A percentile compares a stretch with the other conserved stretches of the same genome.
Conservation (phyloP, 495 filamentous ascomycete species). For the Xylaria grammica region DNA sequence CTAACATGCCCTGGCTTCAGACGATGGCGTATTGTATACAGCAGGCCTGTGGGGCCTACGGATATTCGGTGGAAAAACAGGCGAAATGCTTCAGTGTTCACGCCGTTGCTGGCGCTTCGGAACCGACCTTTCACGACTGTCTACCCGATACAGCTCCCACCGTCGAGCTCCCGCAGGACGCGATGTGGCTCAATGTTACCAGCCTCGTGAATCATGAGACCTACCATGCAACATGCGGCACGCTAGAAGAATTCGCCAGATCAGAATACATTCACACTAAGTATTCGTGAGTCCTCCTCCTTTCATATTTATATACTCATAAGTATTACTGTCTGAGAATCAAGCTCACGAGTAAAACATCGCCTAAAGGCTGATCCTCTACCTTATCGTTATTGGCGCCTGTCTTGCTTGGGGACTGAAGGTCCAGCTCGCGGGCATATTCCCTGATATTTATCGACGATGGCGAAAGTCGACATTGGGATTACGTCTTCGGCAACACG, state of each 20-base stretch:
- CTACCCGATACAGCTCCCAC: slow-evolving; percentile 3
- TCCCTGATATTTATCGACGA: not conserved
- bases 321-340: not conserved
- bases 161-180: not conserved
- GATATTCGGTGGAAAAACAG: slow-evolving; percentile 8
- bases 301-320: not conserved
- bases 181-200: slow-evolving; percentile 16
- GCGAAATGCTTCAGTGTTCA: slow-evolving; percentile 8
- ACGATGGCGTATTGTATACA: slow-evolving; percentile 21
- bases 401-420: slow-evolving; percentile 13
- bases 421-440: slow-evolving; percentile 8
- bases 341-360: not conserved
- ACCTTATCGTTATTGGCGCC: slow-evolving; percentile 10
- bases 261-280: slow-evolving; percentile 13
- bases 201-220: slow-evolving; percentile 11
- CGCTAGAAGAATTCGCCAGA: slow-evolving; percentile 7
- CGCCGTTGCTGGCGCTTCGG: not conserved
- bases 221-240: slow-evolving; percentile 11
- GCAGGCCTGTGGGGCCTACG: slow-evolving; percentile 5
- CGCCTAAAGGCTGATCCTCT: slow-evolving; percentile 10
- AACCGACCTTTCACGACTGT: slow-evolving; percentile 7
- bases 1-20: slow-evolving; percentile 15
- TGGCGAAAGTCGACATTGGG: not conserved
- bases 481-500: slow-evolving; percentile 4
- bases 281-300: slow-evolving; percentile 10